A percentile compares a stretch with the other conserved stretches of the same genome.
phyloP scores from a whole-genome alignment of 495 filamentous ascomycete genomes.

The Sordaria brevicollis region DNA sequence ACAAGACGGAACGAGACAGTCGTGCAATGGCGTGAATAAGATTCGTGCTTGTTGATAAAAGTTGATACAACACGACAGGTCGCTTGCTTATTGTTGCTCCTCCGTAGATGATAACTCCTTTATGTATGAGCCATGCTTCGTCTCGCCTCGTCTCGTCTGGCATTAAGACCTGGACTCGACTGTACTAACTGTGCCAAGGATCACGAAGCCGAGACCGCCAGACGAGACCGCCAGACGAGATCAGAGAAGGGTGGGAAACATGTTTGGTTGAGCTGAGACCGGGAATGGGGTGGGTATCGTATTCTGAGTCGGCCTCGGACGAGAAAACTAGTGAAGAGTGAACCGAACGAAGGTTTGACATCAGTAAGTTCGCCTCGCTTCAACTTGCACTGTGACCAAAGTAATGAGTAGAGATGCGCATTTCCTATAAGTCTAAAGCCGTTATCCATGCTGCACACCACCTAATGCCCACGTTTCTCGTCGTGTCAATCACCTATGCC shows the following conservation, averaged over 20 bases:
- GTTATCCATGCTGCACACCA: neutral
- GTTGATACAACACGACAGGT: neutral
- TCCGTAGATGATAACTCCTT: neutral
- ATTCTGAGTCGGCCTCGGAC: neutral
- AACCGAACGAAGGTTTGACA: neutral
- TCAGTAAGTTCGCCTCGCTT: neutral
- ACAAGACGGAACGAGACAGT: neutral
- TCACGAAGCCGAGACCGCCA: neutral
- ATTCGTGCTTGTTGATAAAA: neutral
- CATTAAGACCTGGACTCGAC: neutral
- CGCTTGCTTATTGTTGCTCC: neutral
- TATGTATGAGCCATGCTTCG: neutral
- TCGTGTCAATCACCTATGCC: neutral
- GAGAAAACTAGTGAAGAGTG: neutral
- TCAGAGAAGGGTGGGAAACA: neutral
- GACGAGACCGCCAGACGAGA: neutral
- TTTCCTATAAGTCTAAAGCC: neutral
- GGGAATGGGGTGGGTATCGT: neutral
- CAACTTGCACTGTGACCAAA: neutral
- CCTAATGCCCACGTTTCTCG: neutral
- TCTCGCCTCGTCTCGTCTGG: neutral
- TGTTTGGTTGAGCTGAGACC: neutral
- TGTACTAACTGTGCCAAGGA: neutral
- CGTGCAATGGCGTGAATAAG: neutral
- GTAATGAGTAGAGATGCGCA: neutral